Evolutionary conservation across 805 yeast species (phyloP), one percentile per base, ranked within the genome.

Genomic region (Ogataea methanolica): DNA sequence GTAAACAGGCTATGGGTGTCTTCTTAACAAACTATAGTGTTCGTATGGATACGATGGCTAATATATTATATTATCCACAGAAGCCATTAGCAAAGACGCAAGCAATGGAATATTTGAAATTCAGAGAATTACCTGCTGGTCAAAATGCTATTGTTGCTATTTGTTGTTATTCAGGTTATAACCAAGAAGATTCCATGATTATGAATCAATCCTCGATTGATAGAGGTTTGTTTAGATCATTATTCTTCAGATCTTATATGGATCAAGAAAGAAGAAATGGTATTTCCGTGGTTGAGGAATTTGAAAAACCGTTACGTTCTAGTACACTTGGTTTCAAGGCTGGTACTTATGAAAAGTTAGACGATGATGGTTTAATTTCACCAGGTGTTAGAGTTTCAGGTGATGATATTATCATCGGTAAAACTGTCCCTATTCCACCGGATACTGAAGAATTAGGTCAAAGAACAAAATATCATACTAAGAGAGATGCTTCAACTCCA

Each of bases 1-100:
- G 99, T 82, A 94, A 94, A 71, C 99, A 94, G 73, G 99, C 99
- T 48, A 94, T 94, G 99, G 99, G 99, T 66, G 98, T 94, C 9
- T 92, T 88, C 69, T 77, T 92, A 61, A 94, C 99, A 5, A 94
- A 94, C 65, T 94, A 92, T 68, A 80, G 85, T 49, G 96, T 92
- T 45, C 88, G 99, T 72, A 94, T 94, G 99, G 99, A 94, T 70
- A 94, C 99, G 1, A 94, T 94, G 99, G 97, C 99, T 9, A 94
- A 94, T 65, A 92, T 94, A 59, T 76, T 94, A 57, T 94, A 94
- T 66, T 94, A 94, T 65, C 99, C 99, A 37, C 99, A 94, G 67
- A 94, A 94, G 68, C 99, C 99, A 15, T 74, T 94, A 65, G 99
- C 98, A 43, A 94, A 97, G 31, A 94, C 99, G 19, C 85, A 97